phyloP scores from a whole-genome alignment of 2,329 filamentous ascomycete species.

The Penicillium italicum region DNA sequence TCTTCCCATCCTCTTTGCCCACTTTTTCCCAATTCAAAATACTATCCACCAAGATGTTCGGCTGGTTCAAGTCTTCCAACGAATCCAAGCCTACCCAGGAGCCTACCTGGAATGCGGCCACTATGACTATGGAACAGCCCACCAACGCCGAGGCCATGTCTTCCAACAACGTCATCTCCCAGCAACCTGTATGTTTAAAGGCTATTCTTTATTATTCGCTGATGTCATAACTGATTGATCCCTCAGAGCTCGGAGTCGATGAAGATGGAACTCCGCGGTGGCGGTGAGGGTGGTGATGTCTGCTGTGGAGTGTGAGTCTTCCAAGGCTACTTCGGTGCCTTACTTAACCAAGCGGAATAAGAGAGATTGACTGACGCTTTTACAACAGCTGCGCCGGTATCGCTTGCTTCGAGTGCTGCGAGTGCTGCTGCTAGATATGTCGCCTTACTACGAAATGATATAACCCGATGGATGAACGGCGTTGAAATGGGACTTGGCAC shows the following conservation, averaged over 20 bases:
- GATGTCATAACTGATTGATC: not conserved
- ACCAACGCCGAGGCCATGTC: constrained; percentile 2
- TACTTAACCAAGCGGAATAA: not conserved
- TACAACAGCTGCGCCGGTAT: constrained; percentile 4
- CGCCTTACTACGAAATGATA: not conserved
- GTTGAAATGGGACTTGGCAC: not conserved
- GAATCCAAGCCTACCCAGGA: constrained; percentile 4
- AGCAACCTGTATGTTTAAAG: constrained; percentile 8
- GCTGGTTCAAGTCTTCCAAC: constrained; percentile 8
- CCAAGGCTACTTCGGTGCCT: not conserved
- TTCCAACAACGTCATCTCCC: not conserved
- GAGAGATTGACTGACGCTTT: not conserved
- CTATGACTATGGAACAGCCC: constrained; percentile 6
- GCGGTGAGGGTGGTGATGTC: constrained; percentile 6
- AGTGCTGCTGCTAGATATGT: constrained; percentile 8
- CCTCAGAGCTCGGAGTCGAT: not conserved
- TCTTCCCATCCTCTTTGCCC: not conserved
- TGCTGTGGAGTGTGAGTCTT: constrained; percentile 10
- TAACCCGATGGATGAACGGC: not conserved
- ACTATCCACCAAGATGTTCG: constrained; percentile 1
- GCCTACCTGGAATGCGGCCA: constrained; percentile 3
- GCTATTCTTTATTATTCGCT: too few relatives aligned
- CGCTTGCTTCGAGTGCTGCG: constrained; percentile 9
- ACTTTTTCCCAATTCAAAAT: not conserved
- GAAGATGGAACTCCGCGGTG: constrained; percentile 10